A percentile compares a stretch with the other conserved stretches of the same genome.
Evolutionary conservation across 176 grass and related monocot genomes (phyloP).

Genomic region (Alopecurus myosuroides): DNA sequence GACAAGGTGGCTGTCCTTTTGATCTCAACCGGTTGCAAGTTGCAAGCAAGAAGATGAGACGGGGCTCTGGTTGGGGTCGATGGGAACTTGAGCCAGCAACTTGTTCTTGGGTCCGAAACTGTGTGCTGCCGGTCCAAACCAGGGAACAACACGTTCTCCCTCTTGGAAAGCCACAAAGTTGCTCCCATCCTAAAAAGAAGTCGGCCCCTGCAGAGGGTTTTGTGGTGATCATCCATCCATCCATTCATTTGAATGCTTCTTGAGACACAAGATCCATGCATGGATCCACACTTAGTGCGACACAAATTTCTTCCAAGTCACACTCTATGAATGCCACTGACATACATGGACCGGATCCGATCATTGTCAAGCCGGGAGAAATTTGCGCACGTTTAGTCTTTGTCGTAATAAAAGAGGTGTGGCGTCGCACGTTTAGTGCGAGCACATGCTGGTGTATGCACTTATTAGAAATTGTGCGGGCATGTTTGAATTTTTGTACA

Average conservation of each 20-base stretch:
- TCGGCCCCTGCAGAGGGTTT: neutral
- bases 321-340: neutral
- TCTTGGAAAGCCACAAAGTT: neutral
- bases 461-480: neutral
- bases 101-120: neutral
- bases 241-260: neutral
- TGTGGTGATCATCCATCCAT: neutral
- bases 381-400: no score
- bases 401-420: neutral
- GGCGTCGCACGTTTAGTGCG: rapidly evolving
- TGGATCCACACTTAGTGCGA: neutral
- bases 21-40: neutral
- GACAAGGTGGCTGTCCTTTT: neutral
- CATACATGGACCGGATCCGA: neutral
- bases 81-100: conserved; percentile 10
- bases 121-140: conserved; percentile 6
- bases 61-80: neutral
- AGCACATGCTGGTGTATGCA: neutral
- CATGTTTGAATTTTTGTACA: no score
- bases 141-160: neutral
- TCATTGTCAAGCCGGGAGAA: neutral
- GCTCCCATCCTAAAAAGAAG: neutral
- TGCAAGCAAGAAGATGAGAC: neutral
- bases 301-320: neutral
- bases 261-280: neutral